Conservation (phyloP, 768 basidiomycete genomes). For the Strobilomyces dryophilus region DNA sequence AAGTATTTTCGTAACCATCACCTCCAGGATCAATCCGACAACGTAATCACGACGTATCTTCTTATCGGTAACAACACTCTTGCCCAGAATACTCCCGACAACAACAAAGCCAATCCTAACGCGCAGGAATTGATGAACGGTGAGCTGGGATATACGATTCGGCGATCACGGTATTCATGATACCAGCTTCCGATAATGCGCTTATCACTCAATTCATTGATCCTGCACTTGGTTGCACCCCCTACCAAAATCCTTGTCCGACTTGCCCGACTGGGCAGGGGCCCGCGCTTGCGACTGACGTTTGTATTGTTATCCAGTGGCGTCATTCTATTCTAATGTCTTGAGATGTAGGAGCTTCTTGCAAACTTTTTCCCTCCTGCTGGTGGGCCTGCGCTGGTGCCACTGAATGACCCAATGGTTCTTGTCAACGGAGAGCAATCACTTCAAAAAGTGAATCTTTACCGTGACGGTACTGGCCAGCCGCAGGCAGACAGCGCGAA, state of each 20-base stretch:
- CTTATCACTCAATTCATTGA: conserved; percentile 24
- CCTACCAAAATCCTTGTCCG: conserved; percentile 25
- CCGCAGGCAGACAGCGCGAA: conserved; percentile 21
- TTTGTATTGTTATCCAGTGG: background rate
- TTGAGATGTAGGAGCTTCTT: conserved; percentile 18
- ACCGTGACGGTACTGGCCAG: conserved; percentile 26
- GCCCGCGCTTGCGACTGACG: conserved; percentile 23
- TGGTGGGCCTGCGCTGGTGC: conserved; percentile 22
- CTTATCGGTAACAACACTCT: conserved; percentile 20
- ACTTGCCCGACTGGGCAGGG: conserved; percentile 19
- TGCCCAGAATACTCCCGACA: conserved; percentile 24
- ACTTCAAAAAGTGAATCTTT: conserved; percentile 26
- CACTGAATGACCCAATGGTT: conserved; percentile 25
- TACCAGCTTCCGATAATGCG: conserved; percentile 24
- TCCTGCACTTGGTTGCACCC: conserved; percentile 22
- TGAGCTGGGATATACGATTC: background rate
- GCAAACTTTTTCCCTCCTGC: conserved; percentile 24
- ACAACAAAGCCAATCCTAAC: conserved; percentile 22
- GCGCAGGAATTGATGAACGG: conserved; percentile 24
- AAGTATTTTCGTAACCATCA: background rate
- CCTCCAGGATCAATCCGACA: conserved; percentile 27
- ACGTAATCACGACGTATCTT: conserved; percentile 27
- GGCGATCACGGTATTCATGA: background rate
- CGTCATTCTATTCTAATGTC: background rate
- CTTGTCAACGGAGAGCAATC: conserved; percentile 22